These are phyloP conservation scores for Pichia gijzeniarum DNA, from an alignment of 805 yeast species.

Conservation along the genomic window DNA sequence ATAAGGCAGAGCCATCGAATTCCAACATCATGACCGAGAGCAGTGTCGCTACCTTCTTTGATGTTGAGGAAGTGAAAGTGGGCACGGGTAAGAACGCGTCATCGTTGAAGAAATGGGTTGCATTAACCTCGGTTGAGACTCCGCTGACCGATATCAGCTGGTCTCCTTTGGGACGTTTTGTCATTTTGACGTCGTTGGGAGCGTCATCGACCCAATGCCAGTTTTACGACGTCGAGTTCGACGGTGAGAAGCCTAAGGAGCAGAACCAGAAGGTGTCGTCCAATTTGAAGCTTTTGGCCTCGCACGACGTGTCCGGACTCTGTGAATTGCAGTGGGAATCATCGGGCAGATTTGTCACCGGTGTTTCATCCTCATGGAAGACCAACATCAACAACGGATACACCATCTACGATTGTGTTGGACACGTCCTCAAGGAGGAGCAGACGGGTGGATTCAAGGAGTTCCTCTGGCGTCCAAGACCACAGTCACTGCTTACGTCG, in stretches of 20 bases:
- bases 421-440: conserved; percentile 70
- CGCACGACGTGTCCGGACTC: conserved; percentile 66
- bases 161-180: conserved; percentile 93
- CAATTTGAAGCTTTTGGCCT: conserved; percentile 54
- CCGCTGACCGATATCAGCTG: conserved; percentile 61
- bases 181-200: conserved; percentile 42
- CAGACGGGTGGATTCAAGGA: conserved; percentile 76
- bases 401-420: conserved; percentile 80
- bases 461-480: conserved; percentile 97
- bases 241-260: conserved; percentile 48
- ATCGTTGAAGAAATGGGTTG: conserved; percentile 33
- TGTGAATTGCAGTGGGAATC: conserved; percentile 92
- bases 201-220: conserved; percentile 55
- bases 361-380: conserved; percentile 82
- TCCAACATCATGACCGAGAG: conserved; percentile 59
- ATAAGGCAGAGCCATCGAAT: conserved; percentile 31
- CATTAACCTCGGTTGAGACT: conserved; percentile 50
- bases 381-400: conserved; percentile 87
- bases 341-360: conserved; percentile 84
- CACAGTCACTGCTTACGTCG: conserved; percentile 64
- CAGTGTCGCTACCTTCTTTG: conserved; percentile 69
- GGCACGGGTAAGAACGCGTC: conserved; percentile 23
- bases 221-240: conserved; percentile 80
- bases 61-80: conserved; percentile 57
- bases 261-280: conserved; percentile 45